Percentiles rank a stretch among this genome's conserved stretches.
Conservation (phyloP, 495 filamentous ascomycete genomes). For the Podospora sp. region DNA sequence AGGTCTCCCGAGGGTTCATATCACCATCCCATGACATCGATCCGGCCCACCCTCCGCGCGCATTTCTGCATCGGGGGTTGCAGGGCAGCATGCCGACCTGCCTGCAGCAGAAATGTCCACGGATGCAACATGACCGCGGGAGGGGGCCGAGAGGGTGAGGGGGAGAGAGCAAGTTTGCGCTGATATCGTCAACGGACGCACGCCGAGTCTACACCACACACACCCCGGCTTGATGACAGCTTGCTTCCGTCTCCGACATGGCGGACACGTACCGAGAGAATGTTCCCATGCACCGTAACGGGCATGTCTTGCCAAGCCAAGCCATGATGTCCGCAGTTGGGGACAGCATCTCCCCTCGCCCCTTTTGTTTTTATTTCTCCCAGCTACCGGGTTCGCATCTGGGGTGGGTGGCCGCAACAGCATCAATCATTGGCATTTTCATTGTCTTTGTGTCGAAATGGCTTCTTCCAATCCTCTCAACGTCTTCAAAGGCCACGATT, state of each 20-base stretch:
- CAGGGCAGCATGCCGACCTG: background rate
- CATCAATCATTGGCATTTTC: too few species aligned
- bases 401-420: background rate
- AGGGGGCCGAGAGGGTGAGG: background rate
- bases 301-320: background rate
- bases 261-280: background rate
- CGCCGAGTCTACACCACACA: background rate
- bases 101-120: background rate
- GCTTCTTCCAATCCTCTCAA: conserved; percentile 47
- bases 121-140: background rate
- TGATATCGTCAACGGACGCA: background rate
- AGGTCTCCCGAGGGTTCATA: background rate
- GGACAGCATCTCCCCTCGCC: background rate
- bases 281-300: background rate
- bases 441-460: background rate
- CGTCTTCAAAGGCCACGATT: conserved; percentile 58
- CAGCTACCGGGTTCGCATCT: background rate
- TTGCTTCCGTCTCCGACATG: background rate
- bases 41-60: background rate
- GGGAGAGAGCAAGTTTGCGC: conserved; percentile 12
- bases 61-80: background rate
- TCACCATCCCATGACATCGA: background rate
- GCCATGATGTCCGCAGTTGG: background rate
- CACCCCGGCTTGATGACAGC: background rate
- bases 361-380: background rate